Conservation (phyloP, 2,329 filamentous ascomycete genomes). For the Venturia asperata region DNA sequence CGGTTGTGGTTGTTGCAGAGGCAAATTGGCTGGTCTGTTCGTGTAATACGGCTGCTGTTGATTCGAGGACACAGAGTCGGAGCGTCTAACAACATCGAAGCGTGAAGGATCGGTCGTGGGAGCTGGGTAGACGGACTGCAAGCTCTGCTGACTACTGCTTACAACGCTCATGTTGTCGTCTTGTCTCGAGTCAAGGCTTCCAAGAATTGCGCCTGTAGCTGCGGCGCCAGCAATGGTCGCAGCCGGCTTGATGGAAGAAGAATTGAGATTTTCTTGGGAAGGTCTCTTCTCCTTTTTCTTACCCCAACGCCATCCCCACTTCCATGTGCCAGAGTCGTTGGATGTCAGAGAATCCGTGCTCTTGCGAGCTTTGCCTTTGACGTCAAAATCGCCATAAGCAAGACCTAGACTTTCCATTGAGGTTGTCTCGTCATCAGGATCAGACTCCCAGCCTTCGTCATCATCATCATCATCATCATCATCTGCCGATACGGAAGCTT, state of each 20-base stretch:
- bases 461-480: constrained; percentile 52
- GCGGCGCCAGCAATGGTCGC: constrained; percentile 38
- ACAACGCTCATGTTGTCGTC: constrained; percentile 36
- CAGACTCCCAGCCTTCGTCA: constrained; percentile 39
- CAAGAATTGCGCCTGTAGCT: constrained; percentile 39
- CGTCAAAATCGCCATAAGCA: constrained; percentile 49
- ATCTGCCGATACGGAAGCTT: constrained; percentile 31
- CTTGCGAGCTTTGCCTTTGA: constrained; percentile 29
- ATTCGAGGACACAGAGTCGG: constrained; percentile 40
- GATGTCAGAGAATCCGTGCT: constrained; percentile 49
- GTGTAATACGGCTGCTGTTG: constrained; percentile 31
- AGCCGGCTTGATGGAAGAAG: constrained; percentile 30
- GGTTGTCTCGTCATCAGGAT: constrained; percentile 12
- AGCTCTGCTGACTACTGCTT: constrained; percentile 40
- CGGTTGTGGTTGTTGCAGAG: constrained; percentile 80
- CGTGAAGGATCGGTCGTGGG: constrained; percentile 57
- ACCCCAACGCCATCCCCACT: constrained; percentile 57
- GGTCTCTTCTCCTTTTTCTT: constrained; percentile 38
- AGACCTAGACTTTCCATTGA: constrained; percentile 37
- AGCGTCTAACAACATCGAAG: constrained; percentile 50
- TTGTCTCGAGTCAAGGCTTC: constrained; percentile 36
- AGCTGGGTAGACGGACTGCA: constrained; percentile 61
- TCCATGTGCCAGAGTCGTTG: constrained; percentile 46
- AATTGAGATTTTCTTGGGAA: constrained; percentile 17
- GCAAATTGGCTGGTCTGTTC: constrained; percentile 52